Evolutionary conservation across 2,329 filamentous ascomycete species (phyloP), one percentile per base, ranked within the genome.

Genomic region (Setomelanomma holmii): DNA sequence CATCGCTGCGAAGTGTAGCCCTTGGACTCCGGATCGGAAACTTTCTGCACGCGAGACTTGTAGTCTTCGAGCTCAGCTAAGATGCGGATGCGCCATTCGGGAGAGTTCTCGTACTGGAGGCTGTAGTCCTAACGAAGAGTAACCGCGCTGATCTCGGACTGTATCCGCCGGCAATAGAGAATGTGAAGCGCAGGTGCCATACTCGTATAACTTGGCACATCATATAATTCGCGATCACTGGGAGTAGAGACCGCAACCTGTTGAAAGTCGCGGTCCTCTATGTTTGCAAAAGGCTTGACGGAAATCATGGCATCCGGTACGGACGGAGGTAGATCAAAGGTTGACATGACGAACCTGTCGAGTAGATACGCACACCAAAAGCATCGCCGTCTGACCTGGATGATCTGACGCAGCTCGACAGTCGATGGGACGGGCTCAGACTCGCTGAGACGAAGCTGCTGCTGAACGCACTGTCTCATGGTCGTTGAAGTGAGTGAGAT

Each of bases 321-420:
- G 8, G 55, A 63, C 3, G 56, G 56, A 4, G 60, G 60, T 3
- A 63, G 44, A 49, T 63, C 60, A 30, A 61, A 63, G 21, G 58
- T 43, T 1, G 51, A 40, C 48, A 58, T 55, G 38, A 63, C 56
- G 10, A 61, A 40, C 10, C 60, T 55, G 51, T 63, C 60, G 8
- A 63, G 51, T 20, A 56, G 42, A 36, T 63, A 63, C 4, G 60
- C 58, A 40, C 58, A 63, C 60, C 60, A 63, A 20, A 61, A 63
- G 21, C 58, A 57, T 20, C 60, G 60, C 11, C 60, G 55, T 17
- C 60, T 44, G 24, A 63, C 40, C 43, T 62, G 60, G 21, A 53
- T 55, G 4, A 23, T 11, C 4, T 60, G 49, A 6, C 49, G 50
- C 2, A 39, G 46, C 1, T 49, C 21, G 11, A 45, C 22, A 20